Evolutionary conservation across 164 flowering plant genomes (phyloP), one percentile per base, ranked within the genome.

Genomic region (Aristolochia contorta): DNA sequence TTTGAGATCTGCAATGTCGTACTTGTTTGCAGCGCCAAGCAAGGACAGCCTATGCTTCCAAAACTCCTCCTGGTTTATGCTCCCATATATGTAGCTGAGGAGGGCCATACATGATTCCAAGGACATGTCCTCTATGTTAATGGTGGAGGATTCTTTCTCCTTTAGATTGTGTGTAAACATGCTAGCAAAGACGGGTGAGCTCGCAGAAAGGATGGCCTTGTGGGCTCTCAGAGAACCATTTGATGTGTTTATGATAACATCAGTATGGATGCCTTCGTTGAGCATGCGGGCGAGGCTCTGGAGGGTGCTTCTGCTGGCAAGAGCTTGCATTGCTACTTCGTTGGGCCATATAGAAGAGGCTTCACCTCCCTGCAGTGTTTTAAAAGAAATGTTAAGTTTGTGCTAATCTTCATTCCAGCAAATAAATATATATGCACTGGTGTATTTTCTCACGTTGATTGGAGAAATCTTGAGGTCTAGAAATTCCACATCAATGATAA

Each of bases 1-100:
- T 74, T 87, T 87, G 15, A 92, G 81, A 65, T 78, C 82, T n/a
- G 70, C 47, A 3, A 91, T 84, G 64, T 77, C 87, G 48, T 91
- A 91, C 66, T 91, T 92, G 77, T 89, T 80, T 54, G 98, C 96
- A 0, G 98, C 96, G 1, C 85, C 89, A 21, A 92, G 80, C 49
- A 92, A 66, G 12, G 83, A 72, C 25, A 89, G 59, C 47, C 98
- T 75, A 65, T 89, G 96, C 72, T 80, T 80, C 96, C 94, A 87
- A 69, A 92, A 92, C 43, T 84, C 88, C 43, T 78, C 89, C 37
- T 84, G 91, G 65, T 76, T 83, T 60, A 92, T 85, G 61, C 78
- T 81, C 33, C 98, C 98, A 53, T 92, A 92, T 59, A 92, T 43
- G 75, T 87, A 92, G 65, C 75, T 72, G 16, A 92, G 80, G 32